Evolutionary conservation across 2,329 filamentous ascomycete species (phyloP), one percentile per base, ranked within the genome.

Genomic region (Trichoderma koningiopsis): DNA sequence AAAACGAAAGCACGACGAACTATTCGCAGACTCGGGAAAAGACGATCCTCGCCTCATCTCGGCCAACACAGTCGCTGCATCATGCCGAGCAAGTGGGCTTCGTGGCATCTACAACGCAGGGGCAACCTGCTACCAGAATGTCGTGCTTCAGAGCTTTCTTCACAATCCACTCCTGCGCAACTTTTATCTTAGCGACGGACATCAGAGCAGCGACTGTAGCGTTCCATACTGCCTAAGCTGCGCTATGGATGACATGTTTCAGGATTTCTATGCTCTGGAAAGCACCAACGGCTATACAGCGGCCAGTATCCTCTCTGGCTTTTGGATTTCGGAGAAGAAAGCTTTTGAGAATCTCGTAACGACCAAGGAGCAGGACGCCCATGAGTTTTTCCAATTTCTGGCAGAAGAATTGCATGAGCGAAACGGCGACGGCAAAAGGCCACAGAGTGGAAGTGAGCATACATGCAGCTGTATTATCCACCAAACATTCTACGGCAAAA

Each of bases 41-140:
- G 91, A 94, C 70, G 92, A 95, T 72, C 89, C 93, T 69, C 85
- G 88, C 68, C 94, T 92, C 74, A 91, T 97, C 72, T 87, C 89
- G 52, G 85, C 85, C 70, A 96, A 97, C 77, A 94, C 94, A 14
- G 90, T 87, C 33, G 87, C 89, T 69, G 90, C 92, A 7, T 92
- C 93, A 14, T 97, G 95, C 77, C 89, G 92, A 68, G 94, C 93
- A 22, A 94, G 91, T 73, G 95, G 96, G 11, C 88, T 97, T 49
- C 89, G 96, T 43, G 95, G 95, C 37, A 91, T 99, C 71, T 97
- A 97, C 81, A 99, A 98, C 77, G 95, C 97, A 78, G 96, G 95
- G n/a, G 94, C 96, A 70, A 98, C 96, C 13, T 99, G 95, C 83
- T 99, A 97, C 81, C 95, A 98, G 86, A 97, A 96, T 75, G 95